Conservation (phyloP, 192 early-diverging fungal species). For the Neocallimastix lanati region DNA sequence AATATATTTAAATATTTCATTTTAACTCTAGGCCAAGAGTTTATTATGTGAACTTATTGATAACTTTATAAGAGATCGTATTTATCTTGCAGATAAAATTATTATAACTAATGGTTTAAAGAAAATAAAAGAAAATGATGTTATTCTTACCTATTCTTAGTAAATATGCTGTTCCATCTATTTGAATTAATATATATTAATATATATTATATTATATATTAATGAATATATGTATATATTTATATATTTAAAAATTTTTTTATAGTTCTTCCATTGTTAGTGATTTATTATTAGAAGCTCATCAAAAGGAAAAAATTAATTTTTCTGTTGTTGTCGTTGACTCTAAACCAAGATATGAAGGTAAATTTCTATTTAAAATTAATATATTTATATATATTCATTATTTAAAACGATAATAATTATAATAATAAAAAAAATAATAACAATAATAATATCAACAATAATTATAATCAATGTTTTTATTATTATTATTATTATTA, state of each 20-base stretch:
- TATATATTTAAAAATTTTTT: too few relatives aligned
- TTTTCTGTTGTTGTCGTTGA: slow-evolving; percentile 91
- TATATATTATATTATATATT: too few relatives aligned
- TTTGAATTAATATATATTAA: too few relatives aligned
- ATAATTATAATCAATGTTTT: too few relatives aligned
- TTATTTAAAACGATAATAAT: neutral
- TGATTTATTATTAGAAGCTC: slow-evolving; percentile 53
- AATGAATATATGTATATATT: too few relatives aligned
- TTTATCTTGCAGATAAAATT: slow-evolving; percentile 55
- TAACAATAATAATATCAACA: too few relatives aligned
- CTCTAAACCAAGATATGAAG: slow-evolving; percentile 72
- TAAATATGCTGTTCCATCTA: too few relatives aligned
- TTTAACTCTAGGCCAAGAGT: slow-evolving; percentile 35
- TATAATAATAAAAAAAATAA: too few relatives aligned
- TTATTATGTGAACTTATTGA: slow-evolving; percentile 55
- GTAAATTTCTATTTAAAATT: slow-evolving; percentile 17
- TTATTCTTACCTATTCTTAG: slow-evolving; percentile 70
- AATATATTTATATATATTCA: too few relatives aligned
- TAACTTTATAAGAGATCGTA: slow-evolving; percentile 79
- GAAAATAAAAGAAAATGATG: slow-evolving; percentile 83
- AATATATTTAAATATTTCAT: too few relatives aligned
- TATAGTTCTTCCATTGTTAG: slow-evolving; percentile 73
- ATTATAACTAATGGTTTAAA: slow-evolving; percentile 64
- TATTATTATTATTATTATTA: neutral
- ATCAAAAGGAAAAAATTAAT: slow-evolving; percentile 37